These are phyloP conservation scores for Phenoliferia sp. DNA, from an alignment of 1,284 basidiomycete species.

Conservation along the genomic window DNA sequence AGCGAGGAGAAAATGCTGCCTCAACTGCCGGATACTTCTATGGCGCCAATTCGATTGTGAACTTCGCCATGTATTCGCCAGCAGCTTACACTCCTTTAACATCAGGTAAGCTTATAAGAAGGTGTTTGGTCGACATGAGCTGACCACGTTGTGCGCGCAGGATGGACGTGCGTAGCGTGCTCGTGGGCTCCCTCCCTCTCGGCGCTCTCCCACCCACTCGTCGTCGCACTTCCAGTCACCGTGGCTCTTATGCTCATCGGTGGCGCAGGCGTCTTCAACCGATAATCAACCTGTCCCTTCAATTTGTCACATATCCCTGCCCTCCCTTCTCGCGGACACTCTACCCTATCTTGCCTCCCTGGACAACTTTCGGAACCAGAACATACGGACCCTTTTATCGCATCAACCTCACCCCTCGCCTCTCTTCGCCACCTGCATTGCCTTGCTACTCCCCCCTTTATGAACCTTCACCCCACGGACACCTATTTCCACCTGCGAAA, in stretches of 20 bases:
- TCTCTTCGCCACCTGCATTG: too few species aligned
- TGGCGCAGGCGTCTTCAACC: constrained; percentile 25
- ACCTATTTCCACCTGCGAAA: too few species aligned
- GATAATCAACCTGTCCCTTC: constrained; percentile 1
- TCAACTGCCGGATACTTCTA: constrained; percentile 60
- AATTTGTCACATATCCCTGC: too few species aligned
- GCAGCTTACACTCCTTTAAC: constrained; percentile 65
- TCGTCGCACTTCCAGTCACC: constrained; percentile 26
- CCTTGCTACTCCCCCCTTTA: too few species aligned
- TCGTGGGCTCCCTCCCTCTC: constrained; percentile 18
- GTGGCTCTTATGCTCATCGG: constrained; percentile 28
- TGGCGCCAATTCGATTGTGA: constrained; percentile 60
- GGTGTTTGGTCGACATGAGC: not conserved
- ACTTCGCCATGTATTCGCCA: constrained; percentile 83
- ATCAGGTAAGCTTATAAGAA: constrained; percentile 39
- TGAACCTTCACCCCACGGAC: too few species aligned
- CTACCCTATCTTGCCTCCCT: not conserved
- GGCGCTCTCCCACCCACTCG: constrained; percentile 13
- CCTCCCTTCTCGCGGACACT: not conserved
- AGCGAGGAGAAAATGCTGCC: constrained; percentile 61
- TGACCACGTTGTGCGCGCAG: not conserved
- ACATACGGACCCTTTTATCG: not conserved
- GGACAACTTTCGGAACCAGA: not conserved
- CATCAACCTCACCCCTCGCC: not conserved
- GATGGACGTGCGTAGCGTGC: constrained; percentile 29